Evolutionary conservation across 2,329 filamentous ascomycete genomes (phyloP).

Genomic region (Cercospora janseana): DNA sequence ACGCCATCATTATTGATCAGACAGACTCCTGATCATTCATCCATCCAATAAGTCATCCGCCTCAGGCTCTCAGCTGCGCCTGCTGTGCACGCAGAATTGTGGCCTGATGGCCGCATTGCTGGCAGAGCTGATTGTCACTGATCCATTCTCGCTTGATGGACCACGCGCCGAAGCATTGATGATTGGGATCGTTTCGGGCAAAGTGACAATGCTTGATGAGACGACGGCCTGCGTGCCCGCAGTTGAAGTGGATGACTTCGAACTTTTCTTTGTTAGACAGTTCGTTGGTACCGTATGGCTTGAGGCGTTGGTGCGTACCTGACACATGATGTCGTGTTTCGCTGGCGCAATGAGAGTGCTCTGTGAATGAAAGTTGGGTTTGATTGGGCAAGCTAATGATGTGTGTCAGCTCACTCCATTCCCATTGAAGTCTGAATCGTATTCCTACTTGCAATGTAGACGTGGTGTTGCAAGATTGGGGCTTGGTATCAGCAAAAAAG

Average conservation of each 20-base stretch:
- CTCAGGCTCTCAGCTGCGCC: slow-evolving; percentile 20
- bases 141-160: slow-evolving; percentile 59
- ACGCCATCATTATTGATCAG: slow-evolving; percentile 8
- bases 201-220: slow-evolving; percentile 71
- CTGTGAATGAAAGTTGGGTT: neutral
- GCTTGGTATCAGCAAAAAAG: no score
- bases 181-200: slow-evolving; percentile 68
- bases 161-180: slow-evolving; percentile 68
- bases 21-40: neutral
- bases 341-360: neutral
- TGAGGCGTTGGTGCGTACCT: slow-evolving; percentile 22
- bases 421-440: no score
- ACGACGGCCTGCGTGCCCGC: slow-evolving; percentile 59
- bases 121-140: slow-evolving; percentile 57
- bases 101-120: slow-evolving; percentile 33
- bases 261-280: slow-evolving; percentile 45
- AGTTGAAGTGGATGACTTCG: slow-evolving; percentile 66
- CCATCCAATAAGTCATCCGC: neutral
- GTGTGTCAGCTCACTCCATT: neutral
- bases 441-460: no score
- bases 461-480: no score
- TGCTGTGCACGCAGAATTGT: slow-evolving; percentile 30
- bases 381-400: neutral
- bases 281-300: no score
- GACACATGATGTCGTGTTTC: slow-evolving; percentile 34